Conservation (phyloP, 441 rosid genomes). For the Populus trichocarpa region DNA sequence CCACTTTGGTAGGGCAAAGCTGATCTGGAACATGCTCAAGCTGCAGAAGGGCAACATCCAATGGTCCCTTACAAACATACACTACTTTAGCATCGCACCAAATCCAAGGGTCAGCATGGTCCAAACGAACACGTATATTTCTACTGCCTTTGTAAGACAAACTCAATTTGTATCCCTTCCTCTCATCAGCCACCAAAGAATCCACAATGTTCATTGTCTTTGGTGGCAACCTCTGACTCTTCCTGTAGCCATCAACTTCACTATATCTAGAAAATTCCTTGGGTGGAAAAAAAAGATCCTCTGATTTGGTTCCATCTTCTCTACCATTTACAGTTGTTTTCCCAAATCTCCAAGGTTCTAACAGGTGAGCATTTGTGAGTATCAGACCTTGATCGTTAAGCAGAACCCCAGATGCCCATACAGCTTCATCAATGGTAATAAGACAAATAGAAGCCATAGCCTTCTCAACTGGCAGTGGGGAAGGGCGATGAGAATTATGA, state of each 20-base stretch:
- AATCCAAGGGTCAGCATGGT: slow-evolving; percentile 64
- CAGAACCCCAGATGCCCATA: too few relatives aligned
- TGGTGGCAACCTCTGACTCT: slow-evolving; percentile 20
- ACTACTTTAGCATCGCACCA: slow-evolving; percentile 80
- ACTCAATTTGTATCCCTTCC: slow-evolving; percentile 31
- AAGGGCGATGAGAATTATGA: too few relatives aligned
- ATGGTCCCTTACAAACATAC: slow-evolving; percentile 66
- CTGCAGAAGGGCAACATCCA: slow-evolving; percentile 84
- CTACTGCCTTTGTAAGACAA: slow-evolving; percentile 34
- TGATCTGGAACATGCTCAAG: slow-evolving; percentile 55
- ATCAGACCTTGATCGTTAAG: too few relatives aligned
- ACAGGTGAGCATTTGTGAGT: slow-evolving; percentile 75
- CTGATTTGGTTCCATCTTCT: slow-evolving; percentile 24
- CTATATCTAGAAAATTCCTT: slow-evolving; percentile 29
- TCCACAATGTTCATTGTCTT: slow-evolving; percentile 15
- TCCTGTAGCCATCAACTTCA: slow-evolving; percentile 26
- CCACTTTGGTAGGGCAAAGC: slow-evolving; percentile 50
- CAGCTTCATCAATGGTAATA: too few relatives aligned
- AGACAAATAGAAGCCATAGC: too few relatives aligned
- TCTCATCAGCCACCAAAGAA: slow-evolving; percentile 27
- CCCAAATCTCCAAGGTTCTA: slow-evolving; percentile 97
- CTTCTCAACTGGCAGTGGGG: too few relatives aligned
- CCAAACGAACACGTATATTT: slow-evolving; percentile 66
- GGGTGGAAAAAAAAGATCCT: slow-evolving; percentile 16
- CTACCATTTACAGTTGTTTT: slow-evolving; percentile 48